Base-by-base conservation (phyloP, 2,329 filamentous ascomycete genomes). In the Huntiella abstrusa region DNA sequence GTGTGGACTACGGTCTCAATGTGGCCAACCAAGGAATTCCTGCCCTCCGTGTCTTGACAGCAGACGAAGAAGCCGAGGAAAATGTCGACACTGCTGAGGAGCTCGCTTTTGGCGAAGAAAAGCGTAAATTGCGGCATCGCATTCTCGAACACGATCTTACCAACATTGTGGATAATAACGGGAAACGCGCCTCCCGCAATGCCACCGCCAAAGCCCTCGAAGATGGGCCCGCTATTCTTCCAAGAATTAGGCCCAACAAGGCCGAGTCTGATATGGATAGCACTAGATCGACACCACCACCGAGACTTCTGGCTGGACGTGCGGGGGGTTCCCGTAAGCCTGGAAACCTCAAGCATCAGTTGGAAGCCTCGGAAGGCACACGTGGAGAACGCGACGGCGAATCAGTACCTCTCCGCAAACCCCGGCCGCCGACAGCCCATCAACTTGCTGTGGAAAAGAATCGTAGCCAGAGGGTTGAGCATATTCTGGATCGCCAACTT, bases 401-500 rank as follows among this genome's bases (percentile, higher is more conserved):
- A 19, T 67, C 67, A 11, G 66, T 72, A n/a, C 63, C 68, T 34
- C 65, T 67, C 15, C 65, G 73, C 48, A 78, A 85, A 56, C 76
- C 79, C 6, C 72, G 83, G 1, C 83, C 83, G 2, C 73, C 84
- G 0, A 91, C 83, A 0, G 80, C 82, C 33, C 83, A 91, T 59
- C 83, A 91, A 60, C 66, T 86, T 35, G 83, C 83, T 0, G 80
- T 91, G 1, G 82, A 86, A 59, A 73, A 78, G 47, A 86, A 87
- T 59, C 70, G 83, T 13, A 80, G 75, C 51, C 75, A 83, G 55
- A 76, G 83, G 4, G 83, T 88, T n/a, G 80, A 86, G 55, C 80
- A 86, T 55, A 83, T 85, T 44, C 71, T 91, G 12, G 79, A 84
- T 53, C 75, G 78, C n/a, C 78, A 80, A 28, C 64, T 88, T 33